Conservation (phyloP, 148 eudicot genomes). For the Mesembryanthemum crystallinum region DNA sequence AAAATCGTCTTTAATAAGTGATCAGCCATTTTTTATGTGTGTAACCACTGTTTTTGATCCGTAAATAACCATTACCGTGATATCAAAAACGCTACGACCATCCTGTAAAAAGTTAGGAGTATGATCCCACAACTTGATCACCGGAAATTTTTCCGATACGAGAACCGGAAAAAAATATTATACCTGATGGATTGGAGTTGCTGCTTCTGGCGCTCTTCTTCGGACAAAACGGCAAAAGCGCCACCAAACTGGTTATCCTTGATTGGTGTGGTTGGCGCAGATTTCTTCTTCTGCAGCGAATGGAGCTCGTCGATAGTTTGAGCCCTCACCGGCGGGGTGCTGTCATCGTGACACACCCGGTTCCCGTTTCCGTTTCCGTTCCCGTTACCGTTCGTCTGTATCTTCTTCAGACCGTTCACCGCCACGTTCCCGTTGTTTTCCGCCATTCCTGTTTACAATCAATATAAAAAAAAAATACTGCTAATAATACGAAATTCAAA, state of each 20-base stretch:
- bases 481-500: too few relatives aligned
- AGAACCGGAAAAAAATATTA: background rate
- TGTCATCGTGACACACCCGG: constrained; percentile 68
- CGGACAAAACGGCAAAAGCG: constrained; percentile 36
- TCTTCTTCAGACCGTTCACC: constrained; percentile 27
- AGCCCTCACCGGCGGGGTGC: constrained; percentile 57
- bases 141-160: too few relatives aligned
- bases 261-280: constrained; percentile 70
- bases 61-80: too few relatives aligned
- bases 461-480: background rate
- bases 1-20: too few relatives aligned
- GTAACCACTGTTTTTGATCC: too few relatives aligned
- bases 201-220: constrained; percentile 61
- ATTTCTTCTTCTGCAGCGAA: constrained; percentile 74
- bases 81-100: too few relatives aligned
- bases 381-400: constrained; percentile 17
- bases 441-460: constrained; percentile 14
- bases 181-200: constrained; percentile 93
- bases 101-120: too few relatives aligned
- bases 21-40: too few relatives aligned
- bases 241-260: constrained; percentile 15
- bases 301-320: constrained; percentile 82
- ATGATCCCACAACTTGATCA: too few relatives aligned
- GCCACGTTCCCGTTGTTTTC: constrained; percentile 15
- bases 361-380: constrained; percentile 21